A percentile compares a stretch with the other conserved stretches of the same genome.
Evolutionary conservation across 1,284 basidiomycete species (phyloP).

Genomic region (Wallemia hederae): DNA sequence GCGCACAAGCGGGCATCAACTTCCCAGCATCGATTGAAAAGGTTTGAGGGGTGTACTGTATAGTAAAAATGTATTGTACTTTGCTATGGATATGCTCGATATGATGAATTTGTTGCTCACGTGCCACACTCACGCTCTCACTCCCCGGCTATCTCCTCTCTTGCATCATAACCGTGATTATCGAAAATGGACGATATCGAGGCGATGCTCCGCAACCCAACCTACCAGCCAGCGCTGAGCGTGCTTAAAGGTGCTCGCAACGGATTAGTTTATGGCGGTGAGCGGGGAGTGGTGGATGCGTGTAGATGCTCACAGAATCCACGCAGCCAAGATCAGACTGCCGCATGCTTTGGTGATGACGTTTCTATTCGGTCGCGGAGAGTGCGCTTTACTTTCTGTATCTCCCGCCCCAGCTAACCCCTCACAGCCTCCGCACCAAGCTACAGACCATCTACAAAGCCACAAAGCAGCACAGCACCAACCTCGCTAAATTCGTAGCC

Average conservation of each 20-base stretch:
- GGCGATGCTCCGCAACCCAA: conserved; percentile 22
- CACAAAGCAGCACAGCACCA: conserved; percentile 64
- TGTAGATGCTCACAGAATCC: background rate
- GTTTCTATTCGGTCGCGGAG: conserved; percentile 67
- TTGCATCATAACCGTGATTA: no score
- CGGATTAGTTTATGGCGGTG: conserved; percentile 50
- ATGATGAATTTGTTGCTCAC: no score
- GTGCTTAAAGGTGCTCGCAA: conserved; percentile 86
- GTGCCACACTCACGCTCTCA: no score
- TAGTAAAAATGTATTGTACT: background rate
- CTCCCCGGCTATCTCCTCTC: no score
- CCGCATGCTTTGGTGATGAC: conserved; percentile 99
- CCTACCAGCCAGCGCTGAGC: conserved; percentile 62
- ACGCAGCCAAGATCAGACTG: conserved; percentile 58
- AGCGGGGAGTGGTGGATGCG: background rate
- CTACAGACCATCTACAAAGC: conserved; percentile 44
- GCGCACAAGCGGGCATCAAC: background rate
- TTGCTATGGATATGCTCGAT: background rate
- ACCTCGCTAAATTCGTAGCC: conserved; percentile 74
- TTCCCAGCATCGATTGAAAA: background rate
- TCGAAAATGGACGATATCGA: conserved; percentile 5
- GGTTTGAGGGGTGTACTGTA: background rate
- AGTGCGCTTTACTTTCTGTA: conserved; percentile 24
- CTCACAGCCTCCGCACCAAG: no score
- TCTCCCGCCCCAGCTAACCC: background rate